phyloP scores from a whole-genome alignment of 1,284 basidiomycete species.

The Ganoderma multipileum region DNA sequence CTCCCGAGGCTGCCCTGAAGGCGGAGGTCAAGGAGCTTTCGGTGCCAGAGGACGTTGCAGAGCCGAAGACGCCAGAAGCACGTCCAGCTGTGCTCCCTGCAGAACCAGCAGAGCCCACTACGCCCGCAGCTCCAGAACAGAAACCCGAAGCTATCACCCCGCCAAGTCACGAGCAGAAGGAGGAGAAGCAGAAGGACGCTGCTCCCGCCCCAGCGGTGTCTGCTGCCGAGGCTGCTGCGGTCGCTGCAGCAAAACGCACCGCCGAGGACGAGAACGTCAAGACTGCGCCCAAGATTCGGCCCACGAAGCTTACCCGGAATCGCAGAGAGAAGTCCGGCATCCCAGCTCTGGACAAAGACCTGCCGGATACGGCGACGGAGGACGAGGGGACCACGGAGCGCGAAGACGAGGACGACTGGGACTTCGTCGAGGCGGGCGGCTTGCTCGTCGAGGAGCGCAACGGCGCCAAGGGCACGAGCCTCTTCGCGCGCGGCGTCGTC shows the following conservation, averaged over 20 bases:
- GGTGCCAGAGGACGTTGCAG: constrained; percentile 47
- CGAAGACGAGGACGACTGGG: constrained; percentile 85
- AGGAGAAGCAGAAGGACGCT: background rate
- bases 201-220: constrained; percentile 8
- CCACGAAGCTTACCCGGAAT: constrained; percentile 40
- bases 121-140: constrained; percentile 20
- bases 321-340: constrained; percentile 82
- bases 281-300: constrained; percentile 40
- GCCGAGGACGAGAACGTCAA: constrained; percentile 30
- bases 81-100: constrained; percentile 52
- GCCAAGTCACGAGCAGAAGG: constrained; percentile 23
- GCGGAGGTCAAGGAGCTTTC: constrained; percentile 37
- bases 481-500: constrained; percentile 85
- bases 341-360: constrained; percentile 72
- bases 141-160: constrained; percentile 25
- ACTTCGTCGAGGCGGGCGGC: constrained; percentile 75
- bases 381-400: constrained; percentile 59
- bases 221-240: constrained; percentile 26
- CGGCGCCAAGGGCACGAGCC: constrained; percentile 73
- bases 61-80: constrained; percentile 80
- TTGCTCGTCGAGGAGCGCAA: constrained; percentile 78
- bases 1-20: constrained; percentile 16
- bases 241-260: constrained; percentile 25
- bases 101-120: constrained; percentile 32
- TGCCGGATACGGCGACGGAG: constrained; percentile 64